Conservation (phyloP, 1,139 yeast genomes). For the Williopsis jadinii region DNA sequence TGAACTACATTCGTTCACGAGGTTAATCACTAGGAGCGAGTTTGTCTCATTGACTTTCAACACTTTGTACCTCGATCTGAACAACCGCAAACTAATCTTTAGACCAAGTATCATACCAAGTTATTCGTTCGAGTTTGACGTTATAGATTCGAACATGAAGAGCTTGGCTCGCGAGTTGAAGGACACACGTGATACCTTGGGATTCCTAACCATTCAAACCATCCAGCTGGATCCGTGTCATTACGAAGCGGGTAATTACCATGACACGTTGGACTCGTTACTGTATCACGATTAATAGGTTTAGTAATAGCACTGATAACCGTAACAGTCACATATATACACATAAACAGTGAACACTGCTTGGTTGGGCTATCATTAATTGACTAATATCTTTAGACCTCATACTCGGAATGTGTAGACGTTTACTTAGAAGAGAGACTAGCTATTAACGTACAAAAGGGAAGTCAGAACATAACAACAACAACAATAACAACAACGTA, state of each 20-base stretch:
- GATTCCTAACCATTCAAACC: conserved; percentile 8
- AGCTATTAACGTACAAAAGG: no score
- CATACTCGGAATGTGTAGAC: no score
- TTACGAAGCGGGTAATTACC: conserved; percentile 9
- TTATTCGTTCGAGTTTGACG: conserved; percentile 17
- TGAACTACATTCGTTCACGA: conserved; percentile 13
- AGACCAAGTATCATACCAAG: conserved; percentile 16
- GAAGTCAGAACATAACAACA: no score
- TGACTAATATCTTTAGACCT: no score
- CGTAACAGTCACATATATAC: background rate
- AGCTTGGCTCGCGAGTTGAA: conserved; percentile 8
- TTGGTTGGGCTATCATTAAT: no score
- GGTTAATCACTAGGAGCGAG: conserved; percentile 17
- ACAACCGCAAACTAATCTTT: conserved; percentile 14
- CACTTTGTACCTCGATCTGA: conserved; percentile 13
- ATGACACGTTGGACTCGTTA: conserved; percentile 8
- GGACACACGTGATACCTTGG: conserved; percentile 6
- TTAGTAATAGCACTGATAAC: background rate
- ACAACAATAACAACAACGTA: no score
- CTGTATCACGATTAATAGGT: no score
- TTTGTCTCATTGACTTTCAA: conserved; percentile 20
- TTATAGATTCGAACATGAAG: conserved; percentile 5
- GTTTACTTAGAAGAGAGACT: no score
- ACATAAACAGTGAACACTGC: background rate
- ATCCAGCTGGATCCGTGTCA: conserved; percentile 10